Base-by-base conservation (phyloP, 345 rosid genomes). In the Boechera stricta region DNA sequence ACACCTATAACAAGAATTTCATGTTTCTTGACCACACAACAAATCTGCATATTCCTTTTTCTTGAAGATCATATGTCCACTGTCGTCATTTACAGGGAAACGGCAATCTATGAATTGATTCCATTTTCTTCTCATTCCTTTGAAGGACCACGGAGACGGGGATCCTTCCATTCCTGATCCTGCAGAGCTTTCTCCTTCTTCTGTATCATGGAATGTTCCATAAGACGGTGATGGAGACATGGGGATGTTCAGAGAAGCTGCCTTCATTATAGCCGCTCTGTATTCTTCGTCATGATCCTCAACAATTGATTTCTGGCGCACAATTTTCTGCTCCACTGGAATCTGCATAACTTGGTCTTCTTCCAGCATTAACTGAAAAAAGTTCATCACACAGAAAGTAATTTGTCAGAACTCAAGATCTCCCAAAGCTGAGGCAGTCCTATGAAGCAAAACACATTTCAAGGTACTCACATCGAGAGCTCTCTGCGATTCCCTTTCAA, bases 261-360 rank as follows among this genome's bases (percentile, higher is more conserved):
- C 97, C 66, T 88, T 87, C 81, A 75, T 78, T 18, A 95, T 84
- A 32, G 99, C 99, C 31, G 96, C 99, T 82, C 82, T 74, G 81
- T 94, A 85, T 81, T 90, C 98, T 68, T 89, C 87, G 7, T 71
- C 83, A 67, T 89, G 99, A 49, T 89, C 98, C 52, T 87, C 92
- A 33, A 85, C 92, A 12, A 92, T 48, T 2, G 85, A 89, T 76
- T 81, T 79, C 24, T 90, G 90, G 60, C 92, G 85, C 80, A 86
- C 92, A 87, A 95, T 95, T 75, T 82, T 88, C 83, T 92, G 97
- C 75, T 82, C 83, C n/a, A 69, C 78, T 0, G 99, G 99, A 73
- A 92, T 86, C 71, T 84, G 83, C 94, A 86, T 83, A 18, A 81
- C 85, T 75, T 47, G 80, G 35, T 95, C 93, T 75, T 85, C 88